Conservation (phyloP, 768 basidiomycete species). For the Tephrocybe sp. region DNA sequence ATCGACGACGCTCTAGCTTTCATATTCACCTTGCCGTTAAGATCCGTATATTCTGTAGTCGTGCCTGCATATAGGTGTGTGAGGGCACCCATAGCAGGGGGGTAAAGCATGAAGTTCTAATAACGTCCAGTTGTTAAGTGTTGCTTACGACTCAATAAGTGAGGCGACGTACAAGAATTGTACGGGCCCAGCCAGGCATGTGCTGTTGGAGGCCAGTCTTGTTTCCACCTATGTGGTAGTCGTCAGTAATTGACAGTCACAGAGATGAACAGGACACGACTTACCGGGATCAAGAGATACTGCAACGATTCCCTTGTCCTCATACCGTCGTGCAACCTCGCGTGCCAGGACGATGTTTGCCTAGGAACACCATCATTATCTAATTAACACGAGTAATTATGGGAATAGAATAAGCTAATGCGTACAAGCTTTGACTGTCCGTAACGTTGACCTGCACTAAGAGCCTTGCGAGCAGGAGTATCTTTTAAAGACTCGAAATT, state of each 20-base stretch:
- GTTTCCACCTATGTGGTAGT: slow-evolving; percentile 22
- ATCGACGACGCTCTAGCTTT: background rate
- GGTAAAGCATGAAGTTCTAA: slow-evolving; percentile 27
- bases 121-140: background rate
- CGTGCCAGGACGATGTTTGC: slow-evolving; percentile 43
- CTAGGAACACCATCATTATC: slow-evolving; percentile 21
- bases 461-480: slow-evolving; percentile 25
- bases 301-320: slow-evolving; percentile 45
- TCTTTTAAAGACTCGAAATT: slow-evolving; percentile 37
- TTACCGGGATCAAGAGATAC: slow-evolving; percentile 46
- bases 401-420: background rate
- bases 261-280: slow-evolving; percentile 4
- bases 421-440: slow-evolving; percentile 48
- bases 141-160: no score
- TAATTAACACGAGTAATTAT: background rate
- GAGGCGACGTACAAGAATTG: slow-evolving; percentile 15
- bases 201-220: slow-evolving; percentile 20
- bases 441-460: slow-evolving; percentile 22
- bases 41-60: slow-evolving; percentile 36
- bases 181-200: slow-evolving; percentile 1
- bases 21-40: slow-evolving; percentile 41
- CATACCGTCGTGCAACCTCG: slow-evolving; percentile 48
- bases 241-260: slow-evolving; percentile 7
- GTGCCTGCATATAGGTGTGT: slow-evolving; percentile 44
- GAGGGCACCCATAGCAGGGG: slow-evolving; percentile 35